Percentiles rank a stretch among this genome's conserved stretches.
Evolutionary conservation across 441 rosid species (phyloP).

Genomic region (Melastoma candidum): DNA sequence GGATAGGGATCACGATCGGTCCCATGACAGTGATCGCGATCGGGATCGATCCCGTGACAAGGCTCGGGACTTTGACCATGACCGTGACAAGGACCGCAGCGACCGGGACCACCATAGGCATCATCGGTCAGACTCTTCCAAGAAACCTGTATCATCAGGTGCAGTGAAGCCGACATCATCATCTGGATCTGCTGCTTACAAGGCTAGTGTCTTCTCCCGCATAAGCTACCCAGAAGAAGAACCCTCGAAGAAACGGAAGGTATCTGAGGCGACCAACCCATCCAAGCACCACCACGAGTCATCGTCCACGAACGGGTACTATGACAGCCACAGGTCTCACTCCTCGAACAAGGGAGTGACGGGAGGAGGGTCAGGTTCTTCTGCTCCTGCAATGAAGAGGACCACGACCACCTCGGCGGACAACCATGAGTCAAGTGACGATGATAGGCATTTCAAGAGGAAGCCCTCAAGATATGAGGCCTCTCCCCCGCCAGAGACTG

Average conservation of each 20-base stretch:
- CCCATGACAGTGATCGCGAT: too few species aligned
- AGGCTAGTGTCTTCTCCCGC: constrained; percentile 84
- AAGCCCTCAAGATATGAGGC: constrained; percentile 75
- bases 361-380: neutral
- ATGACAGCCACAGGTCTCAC: constrained; percentile 26
- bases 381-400: constrained; percentile 18
- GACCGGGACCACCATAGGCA: constrained; percentile 23
- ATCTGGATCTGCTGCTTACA: constrained; percentile 27
- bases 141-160: constrained; percentile 9
- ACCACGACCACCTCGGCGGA: constrained; percentile 17
- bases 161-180: constrained; percentile 16
- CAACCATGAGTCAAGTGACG: constrained; percentile 80
- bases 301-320: constrained; percentile 25
- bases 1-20: constrained; percentile 20
- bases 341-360: constrained; percentile 21
- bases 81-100: constrained; percentile 17
- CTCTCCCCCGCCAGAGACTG: constrained; percentile 46
- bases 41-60: too few species aligned
- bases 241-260: constrained; percentile 44
- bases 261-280: constrained; percentile 17
- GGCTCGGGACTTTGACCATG: neutral
- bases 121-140: constrained; percentile 26
- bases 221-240: constrained; percentile 83
- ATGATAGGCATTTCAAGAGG: constrained; percentile 89
- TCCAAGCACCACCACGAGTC: constrained; percentile 21